These are phyloP conservation scores for Russula virescens DNA, from an alignment of 768 basidiomycete species.

Conservation along the genomic window DNA sequence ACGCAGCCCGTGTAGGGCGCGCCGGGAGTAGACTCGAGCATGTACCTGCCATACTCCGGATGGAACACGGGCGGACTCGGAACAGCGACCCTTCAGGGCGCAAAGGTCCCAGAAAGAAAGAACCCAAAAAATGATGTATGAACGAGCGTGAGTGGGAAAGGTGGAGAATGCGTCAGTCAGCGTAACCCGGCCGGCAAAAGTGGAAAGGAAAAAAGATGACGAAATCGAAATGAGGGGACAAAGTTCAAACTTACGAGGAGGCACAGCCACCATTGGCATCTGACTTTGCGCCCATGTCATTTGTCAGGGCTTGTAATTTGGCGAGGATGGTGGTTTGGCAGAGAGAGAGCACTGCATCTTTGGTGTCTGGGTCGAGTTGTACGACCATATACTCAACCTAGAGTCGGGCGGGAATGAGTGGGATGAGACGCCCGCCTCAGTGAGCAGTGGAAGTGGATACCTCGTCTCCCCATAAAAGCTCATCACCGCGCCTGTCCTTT, in stretches of 20 bases:
- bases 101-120: not conserved
- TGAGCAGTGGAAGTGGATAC: constrained; percentile 37
- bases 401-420: not conserved
- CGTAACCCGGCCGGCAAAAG: no score
- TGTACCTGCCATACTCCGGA: constrained; percentile 97
- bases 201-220: not conserved
- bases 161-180: no score
- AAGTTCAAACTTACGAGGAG: constrained; percentile 42
- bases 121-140: no score
- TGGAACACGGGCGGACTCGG: constrained; percentile 69
- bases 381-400: constrained; percentile 98
- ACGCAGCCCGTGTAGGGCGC: constrained; percentile 89
- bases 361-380: constrained; percentile 68
- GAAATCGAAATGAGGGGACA: constrained; percentile 3
- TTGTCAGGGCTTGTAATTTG: constrained; percentile 64
- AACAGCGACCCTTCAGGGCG: constrained; percentile 1
- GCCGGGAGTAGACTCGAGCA: constrained; percentile 98
- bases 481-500: constrained; percentile 87
- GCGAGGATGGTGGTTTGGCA: constrained; percentile 90
- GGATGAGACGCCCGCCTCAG: constrained; percentile 7
- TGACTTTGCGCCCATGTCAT: constrained; percentile 55
- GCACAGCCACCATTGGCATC: constrained; percentile 29
- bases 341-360: constrained; percentile 85
- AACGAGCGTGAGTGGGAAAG: no score
- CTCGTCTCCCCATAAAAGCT: constrained; percentile 98